Base-by-base conservation (phyloP, 192 early-diverging fungal genomes). In the Coemansia sp. region DNA sequence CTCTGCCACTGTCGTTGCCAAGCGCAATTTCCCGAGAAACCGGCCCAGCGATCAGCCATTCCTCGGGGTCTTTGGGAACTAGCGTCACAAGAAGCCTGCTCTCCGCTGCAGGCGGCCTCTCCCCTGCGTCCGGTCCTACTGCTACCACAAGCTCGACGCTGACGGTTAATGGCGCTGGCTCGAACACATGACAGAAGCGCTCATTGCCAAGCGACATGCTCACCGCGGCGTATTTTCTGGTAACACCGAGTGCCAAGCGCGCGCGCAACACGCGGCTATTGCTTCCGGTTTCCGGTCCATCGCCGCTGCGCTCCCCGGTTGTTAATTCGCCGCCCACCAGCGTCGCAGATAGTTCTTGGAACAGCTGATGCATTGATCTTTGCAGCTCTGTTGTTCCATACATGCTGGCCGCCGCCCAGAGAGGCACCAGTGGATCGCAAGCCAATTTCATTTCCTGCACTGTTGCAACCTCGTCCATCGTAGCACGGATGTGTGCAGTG, bases 1-100 rank as follows among this genome's bases (percentile, higher is more conserved):
- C 57, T 14, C 16, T 53, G 6, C 14, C 23, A 52, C 43, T 49
- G 36, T 33, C 33, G 59, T 49, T 62, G 65, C 49, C 38, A 8
- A 53, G 44, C 61, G 26, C 45, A n/a, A 69, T 57, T 33, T 71
- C 61, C 24, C 26, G 35, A 7, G 68, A n/a, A 4, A 59, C 48
- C 2, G 77, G 46, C 0, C 78, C 78, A 14, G 78, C 65, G 38
- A 81, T 67, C 38, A 81, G 63, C 72, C 78, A 81, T 38, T 64
- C 45, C 3, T 36, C 51, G n/a, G 69, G n/a, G 24, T 60, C 64
- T 3, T 36, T 46, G 16, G 58, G 46, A 33, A 52, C 63, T 51
- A 76, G 64, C 45, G 51, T 59, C 64, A 76, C 74, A 26, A 68
- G 38, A 58, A 75, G 49, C 14, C 60, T 57, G 38, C 44, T 49